phyloP scores from a whole-genome alignment of 345 rosid species.

The Reutealis trisperma region DNA sequence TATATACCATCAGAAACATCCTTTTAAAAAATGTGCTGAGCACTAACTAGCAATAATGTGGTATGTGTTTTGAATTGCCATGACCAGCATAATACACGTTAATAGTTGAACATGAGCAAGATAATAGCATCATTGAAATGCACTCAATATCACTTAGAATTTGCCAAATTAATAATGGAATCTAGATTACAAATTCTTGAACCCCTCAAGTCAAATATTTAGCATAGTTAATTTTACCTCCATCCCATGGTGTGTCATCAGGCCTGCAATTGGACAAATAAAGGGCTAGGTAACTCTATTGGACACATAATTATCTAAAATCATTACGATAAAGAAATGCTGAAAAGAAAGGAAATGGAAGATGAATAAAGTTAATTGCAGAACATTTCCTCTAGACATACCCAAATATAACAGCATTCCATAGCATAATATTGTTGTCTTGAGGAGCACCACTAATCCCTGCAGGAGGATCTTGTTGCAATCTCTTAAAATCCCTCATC shows the following conservation, averaged over 20 bases:
- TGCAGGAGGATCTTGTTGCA: constrained; percentile 44
- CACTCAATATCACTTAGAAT: not conserved
- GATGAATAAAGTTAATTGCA: not conserved
- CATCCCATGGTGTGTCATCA: constrained; percentile 85
- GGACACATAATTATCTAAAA: not conserved
- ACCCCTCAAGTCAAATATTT: not conserved
- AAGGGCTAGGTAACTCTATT: not conserved
- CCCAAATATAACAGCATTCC: constrained; percentile 45
- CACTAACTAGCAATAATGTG: too few relatives aligned
- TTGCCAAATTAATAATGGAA: not conserved
- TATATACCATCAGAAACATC: not conserved
- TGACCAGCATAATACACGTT: not conserved
- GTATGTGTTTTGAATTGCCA: not conserved
- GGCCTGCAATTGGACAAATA: constrained; percentile 51
- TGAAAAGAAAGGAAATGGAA: constrained; percentile 5
- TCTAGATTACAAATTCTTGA: not conserved
- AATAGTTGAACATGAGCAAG: not conserved
- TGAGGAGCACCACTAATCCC: constrained; percentile 40
- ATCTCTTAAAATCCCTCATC: constrained; percentile 43
- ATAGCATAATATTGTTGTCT: constrained; percentile 34
- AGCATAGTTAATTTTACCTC: constrained; percentile 42
- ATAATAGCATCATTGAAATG: not conserved
- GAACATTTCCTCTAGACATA: not conserved
- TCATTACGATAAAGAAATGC: not conserved
- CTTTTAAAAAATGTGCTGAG: not conserved